phyloP scores from a whole-genome alignment of 176 grass and related monocot genomes.

The Themeda triandra region DNA sequence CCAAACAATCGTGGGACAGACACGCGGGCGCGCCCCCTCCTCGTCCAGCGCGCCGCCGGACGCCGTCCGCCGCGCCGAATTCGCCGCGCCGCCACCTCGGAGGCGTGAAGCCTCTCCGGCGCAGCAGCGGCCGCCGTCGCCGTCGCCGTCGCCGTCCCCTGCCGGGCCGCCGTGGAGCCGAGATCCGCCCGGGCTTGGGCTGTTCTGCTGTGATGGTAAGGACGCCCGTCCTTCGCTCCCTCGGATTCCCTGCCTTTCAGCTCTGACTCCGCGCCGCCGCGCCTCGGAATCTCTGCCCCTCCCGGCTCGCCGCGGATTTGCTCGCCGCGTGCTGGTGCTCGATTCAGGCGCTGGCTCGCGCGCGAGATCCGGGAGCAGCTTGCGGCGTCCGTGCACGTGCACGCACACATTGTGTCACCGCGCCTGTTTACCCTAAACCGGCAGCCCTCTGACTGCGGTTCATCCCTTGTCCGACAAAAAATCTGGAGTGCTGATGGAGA shows the following conservation, averaged over 20 bases:
- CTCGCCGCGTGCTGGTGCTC: neutral
- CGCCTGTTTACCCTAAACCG: neutral
- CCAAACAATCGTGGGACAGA: neutral
- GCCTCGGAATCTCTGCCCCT: neutral
- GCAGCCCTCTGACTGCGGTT: neutral
- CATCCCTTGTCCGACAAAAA: neutral
- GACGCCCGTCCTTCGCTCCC: slow-evolving; percentile 17
- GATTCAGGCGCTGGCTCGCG: neutral
- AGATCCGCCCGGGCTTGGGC: slow-evolving; percentile 39
- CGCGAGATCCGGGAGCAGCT: slow-evolving; percentile 5
- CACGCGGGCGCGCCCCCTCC: neutral
- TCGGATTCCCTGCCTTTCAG: neutral
- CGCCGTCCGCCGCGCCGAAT: neutral
- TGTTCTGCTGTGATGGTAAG: slow-evolving; percentile 42
- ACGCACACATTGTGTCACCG: neutral
- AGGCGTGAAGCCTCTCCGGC: neutral
- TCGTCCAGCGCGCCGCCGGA: neutral
- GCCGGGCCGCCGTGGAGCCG: slow-evolving; percentile 31
- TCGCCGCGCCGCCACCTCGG: neutral
- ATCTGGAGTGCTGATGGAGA: neutral
- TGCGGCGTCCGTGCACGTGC: neutral
- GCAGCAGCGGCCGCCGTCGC: neutral
- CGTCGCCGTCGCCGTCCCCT: neutral
- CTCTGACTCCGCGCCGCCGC: neutral
- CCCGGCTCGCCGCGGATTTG: neutral